A percentile compares a stretch with the other conserved stretches of the same genome.
phyloP scores from a whole-genome alignment of 140 eudicot genomes.

The Flaveria floridana region DNA sequence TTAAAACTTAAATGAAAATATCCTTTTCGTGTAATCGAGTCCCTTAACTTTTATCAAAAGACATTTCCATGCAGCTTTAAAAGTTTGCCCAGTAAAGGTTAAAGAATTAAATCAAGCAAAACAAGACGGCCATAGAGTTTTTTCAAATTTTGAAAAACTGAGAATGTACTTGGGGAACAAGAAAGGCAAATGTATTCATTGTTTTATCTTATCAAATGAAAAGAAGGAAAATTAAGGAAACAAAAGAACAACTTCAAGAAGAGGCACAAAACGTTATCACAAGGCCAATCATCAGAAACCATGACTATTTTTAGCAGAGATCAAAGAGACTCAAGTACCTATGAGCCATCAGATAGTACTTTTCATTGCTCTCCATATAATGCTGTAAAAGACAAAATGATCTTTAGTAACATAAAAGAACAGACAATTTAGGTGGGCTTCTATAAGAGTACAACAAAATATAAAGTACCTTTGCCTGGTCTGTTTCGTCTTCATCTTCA shows the following conservation, averaged over 20 bases:
- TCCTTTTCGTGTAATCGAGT: neutral
- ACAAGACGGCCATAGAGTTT: neutral
- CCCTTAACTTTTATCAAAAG: neutral
- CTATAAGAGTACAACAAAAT: conserved; percentile 5
- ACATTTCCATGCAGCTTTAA: neutral
- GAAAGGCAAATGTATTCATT: conserved; percentile 3
- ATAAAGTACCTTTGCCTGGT: conserved; percentile 81
- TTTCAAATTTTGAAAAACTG: neutral
- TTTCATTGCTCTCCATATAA: conserved; percentile 96
- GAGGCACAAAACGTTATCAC: conserved; percentile 1
- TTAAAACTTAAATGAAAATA: neutral
- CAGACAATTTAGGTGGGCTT: conserved; percentile 9
- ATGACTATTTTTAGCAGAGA: conserved; percentile 13
- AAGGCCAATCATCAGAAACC: conserved; percentile 10
- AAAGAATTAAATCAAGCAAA: neutral
- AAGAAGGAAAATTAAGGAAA: neutral
- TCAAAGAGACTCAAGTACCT: conserved; percentile 52
- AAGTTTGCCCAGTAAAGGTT: neutral
- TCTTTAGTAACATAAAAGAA: conserved; percentile 17
- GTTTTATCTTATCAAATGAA: conserved; percentile 9
- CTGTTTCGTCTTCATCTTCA: conserved; percentile 88
- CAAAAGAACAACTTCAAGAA: conserved; percentile 3
- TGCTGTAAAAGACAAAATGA: conserved; percentile 60
- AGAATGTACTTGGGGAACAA: neutral
- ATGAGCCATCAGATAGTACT: conserved; percentile 96